Evolutionary conservation across 2,329 filamentous ascomycete genomes (phyloP).

Genomic region (Pseudocercospora vitis): DNA sequence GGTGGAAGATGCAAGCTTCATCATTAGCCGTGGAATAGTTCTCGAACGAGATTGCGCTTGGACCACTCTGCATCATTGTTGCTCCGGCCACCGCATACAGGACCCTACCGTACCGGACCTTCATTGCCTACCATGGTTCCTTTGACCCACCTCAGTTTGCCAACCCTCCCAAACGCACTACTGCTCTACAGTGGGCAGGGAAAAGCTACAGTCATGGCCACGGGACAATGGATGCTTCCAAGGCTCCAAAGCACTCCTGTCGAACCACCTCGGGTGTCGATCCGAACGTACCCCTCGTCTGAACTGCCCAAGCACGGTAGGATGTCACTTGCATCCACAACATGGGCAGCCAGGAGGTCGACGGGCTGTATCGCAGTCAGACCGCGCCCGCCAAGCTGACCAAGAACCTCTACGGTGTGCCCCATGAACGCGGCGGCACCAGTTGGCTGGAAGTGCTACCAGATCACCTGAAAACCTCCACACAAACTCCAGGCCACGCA

Average conservation of each 20-base stretch:
- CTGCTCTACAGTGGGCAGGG: too few relatives aligned
- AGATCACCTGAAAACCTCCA: slow-evolving; percentile 1
- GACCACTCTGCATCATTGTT: too few relatives aligned
- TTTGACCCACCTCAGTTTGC: too few relatives aligned
- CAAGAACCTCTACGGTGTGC: slow-evolving; percentile 21
- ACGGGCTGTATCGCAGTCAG: not conserved
- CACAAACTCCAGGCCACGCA: slow-evolving; percentile 14
- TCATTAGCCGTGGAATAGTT: not conserved
- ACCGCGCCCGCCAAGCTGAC: slow-evolving; percentile 9
- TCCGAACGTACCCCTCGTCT: slow-evolving; percentile 1
- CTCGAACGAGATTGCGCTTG: too few relatives aligned
- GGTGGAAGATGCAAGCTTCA: too few relatives aligned
- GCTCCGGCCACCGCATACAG: too few relatives aligned
- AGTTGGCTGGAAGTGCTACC: slow-evolving; percentile 20
- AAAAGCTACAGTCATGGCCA: not conserved
- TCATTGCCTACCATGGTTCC: too few relatives aligned
- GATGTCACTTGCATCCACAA: not conserved
- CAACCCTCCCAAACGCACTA: too few relatives aligned
- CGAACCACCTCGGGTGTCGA: not conserved
- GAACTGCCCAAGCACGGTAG: not conserved
- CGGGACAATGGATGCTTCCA: not conserved
- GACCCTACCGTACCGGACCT: too few relatives aligned
- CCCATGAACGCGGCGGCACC: slow-evolving; percentile 21
- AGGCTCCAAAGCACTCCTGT: not conserved
- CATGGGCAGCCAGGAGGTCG: not conserved